phyloP scores from a whole-genome alignment of 192 early-diverging fungal genomes.

The Ramicandelaber brevisporus region DNA sequence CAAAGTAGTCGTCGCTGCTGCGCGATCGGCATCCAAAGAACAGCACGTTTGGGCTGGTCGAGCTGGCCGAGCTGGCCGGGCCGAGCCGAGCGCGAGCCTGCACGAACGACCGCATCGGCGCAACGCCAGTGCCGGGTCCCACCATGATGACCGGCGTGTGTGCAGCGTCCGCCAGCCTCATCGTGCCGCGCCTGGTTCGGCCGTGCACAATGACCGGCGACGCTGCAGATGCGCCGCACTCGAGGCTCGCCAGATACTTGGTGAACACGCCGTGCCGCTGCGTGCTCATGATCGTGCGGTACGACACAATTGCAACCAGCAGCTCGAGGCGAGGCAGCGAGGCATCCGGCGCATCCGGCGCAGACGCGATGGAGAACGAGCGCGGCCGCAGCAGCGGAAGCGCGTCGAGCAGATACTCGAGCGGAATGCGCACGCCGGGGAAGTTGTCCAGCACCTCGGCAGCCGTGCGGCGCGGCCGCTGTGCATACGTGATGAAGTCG shows the following conservation, averaged over 20 bases:
- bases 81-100: slow-evolving; percentile 20
- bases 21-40: slow-evolving; percentile 65
- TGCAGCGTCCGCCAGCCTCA: slow-evolving; percentile 27
- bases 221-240: slow-evolving; percentile 5
- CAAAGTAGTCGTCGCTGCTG: slow-evolving; percentile 51
- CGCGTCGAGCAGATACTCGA: slow-evolving; percentile 60
- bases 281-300: slow-evolving; percentile 48
- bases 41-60: slow-evolving; percentile 27
- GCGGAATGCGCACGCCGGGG: slow-evolving; percentile 34
- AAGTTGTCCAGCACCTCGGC: slow-evolving; percentile 75
- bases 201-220: slow-evolving; percentile 13
- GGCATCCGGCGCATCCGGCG: slow-evolving; percentile 6
- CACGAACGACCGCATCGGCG: slow-evolving; percentile 68
- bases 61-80: slow-evolving; percentile 16
- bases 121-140: slow-evolving; percentile 75
- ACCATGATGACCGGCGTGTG: slow-evolving; percentile 43
- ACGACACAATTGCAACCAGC: slow-evolving; percentile 64
- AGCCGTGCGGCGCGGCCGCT: slow-evolving; percentile 49
- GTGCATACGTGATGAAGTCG: slow-evolving; percentile 71
- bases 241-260: slow-evolving; percentile 28
- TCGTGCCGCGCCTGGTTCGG: slow-evolving; percentile 31
- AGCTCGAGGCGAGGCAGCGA: slow-evolving; percentile 26
- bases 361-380: slow-evolving; percentile 68
- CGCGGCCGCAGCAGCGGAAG: slow-evolving; percentile 57
- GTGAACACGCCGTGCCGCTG: slow-evolving; percentile 64